phyloP scores from a whole-genome alignment of 2,329 filamentous ascomycete genomes.

The Paraconiothyrium brasiliense region DNA sequence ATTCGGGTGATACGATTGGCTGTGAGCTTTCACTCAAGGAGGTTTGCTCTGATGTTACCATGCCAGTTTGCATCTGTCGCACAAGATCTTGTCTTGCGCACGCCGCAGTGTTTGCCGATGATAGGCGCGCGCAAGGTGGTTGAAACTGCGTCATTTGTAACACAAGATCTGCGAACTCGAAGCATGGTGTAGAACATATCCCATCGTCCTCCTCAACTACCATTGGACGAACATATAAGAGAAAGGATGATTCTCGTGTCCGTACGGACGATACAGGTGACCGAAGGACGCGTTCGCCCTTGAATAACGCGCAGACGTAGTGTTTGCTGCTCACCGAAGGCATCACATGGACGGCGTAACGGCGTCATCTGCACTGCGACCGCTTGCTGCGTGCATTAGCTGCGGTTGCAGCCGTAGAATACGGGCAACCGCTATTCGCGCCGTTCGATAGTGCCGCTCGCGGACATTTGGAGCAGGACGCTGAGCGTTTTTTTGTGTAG shows the following conservation, averaged over 20 bases:
- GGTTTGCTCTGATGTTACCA: not conserved
- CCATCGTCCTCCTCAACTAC: not conserved
- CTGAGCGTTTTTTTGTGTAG: not conserved
- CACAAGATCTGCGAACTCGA: not conserved
- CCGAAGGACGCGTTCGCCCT: not conserved
- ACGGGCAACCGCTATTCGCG: constrained; percentile 1
- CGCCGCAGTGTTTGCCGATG: not conserved
- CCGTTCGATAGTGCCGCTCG: constrained; percentile 6
- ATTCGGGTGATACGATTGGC: constrained; percentile 6
- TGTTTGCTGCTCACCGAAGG: constrained; percentile 4
- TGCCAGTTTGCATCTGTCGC: constrained; percentile 1
- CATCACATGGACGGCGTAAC: constrained; percentile 15
- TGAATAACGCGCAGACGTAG: not conserved
- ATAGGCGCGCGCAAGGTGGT: not conserved
- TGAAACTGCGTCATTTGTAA: not conserved
- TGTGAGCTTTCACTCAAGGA: not conserved
- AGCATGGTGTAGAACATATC: not conserved
- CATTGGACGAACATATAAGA: not conserved
- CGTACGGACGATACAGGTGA: constrained; percentile 15
- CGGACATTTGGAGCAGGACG: not conserved
- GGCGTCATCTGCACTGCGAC: constrained; percentile 19
- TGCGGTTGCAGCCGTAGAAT: constrained; percentile 6
- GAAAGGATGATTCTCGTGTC: constrained; percentile 3
- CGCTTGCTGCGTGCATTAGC: constrained; percentile 13
- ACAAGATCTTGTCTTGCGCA: not conserved